Evolutionary conservation across 768 basidiomycete species (phyloP), one percentile per base, ranked within the genome.

Genomic region (Pulveroboletus sp.): DNA sequence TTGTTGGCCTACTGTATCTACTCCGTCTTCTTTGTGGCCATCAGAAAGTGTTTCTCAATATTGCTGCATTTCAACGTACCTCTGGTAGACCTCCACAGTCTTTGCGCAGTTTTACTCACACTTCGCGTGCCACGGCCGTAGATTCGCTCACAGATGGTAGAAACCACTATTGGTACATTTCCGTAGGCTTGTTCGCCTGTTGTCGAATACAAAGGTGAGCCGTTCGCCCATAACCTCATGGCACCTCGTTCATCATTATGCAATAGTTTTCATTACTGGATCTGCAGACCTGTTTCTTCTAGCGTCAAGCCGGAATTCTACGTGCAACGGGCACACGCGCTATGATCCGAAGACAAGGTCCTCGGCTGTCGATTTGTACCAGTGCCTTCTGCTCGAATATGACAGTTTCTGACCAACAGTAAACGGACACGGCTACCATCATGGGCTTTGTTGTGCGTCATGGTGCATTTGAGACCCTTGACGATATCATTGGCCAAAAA

Each of bases 261-360:
- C 28, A 65, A 62, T 67, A 47, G 61, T 65, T 27, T 70, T 71
- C 28, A 71, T 72, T 44, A 71, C 70, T 8, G 71, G 70, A 11
- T 68, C n/a, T n/a, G n/a, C n/a, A n/a, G n/a, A n/a, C n/a, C n/a
- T n/a, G n/a, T n/a, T n/a, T n/a, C n/a, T n/a, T n/a, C n/a, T n/a
- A n/a, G n/a, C n/a, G n/a, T n/a, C n/a, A n/a, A n/a, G n/a, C n/a
- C n/a, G n/a, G n/a, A n/a, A n/a, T n/a, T n/a, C n/a, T n/a, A n/a
- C n/a, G n/a, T n/a, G n/a, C n/a, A n/a, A n/a, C n/a, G n/a, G n/a
- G n/a, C n/a, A n/a, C n/a, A n/a, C n/a, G n/a, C n/a, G n/a, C n/a
- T n/a, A n/a, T n/a, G n/a, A n/a, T n/a, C n/a, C n/a, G n/a, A n/a
- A n/a, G n/a, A n/a, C n/a, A n/a, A n/a, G n/a, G n/a, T n/a, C n/a